Evolutionary conservation across 202 grass and related monocot genomes (phyloP).

Genomic region (Zoysia matrella): DNA sequence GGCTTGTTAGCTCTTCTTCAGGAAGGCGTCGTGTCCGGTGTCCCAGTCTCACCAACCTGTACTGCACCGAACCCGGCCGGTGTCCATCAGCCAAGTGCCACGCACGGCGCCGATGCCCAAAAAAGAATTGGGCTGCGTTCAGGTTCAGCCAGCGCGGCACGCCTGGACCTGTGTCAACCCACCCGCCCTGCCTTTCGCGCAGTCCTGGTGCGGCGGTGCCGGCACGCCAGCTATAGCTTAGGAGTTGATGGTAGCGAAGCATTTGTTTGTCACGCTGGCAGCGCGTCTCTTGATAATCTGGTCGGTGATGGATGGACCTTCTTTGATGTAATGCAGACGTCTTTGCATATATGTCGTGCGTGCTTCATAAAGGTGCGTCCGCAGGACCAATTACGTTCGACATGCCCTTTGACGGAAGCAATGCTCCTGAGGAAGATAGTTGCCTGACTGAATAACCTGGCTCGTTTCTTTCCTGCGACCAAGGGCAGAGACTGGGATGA

Average conservation of each 20-base stretch:
- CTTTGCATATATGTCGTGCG: too few relatives aligned
- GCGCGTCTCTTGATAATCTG: too few relatives aligned
- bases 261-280: too few relatives aligned
- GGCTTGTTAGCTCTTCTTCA: not conserved
- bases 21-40: not conserved
- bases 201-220: too few relatives aligned
- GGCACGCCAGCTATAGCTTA: not conserved
- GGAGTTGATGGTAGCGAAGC: too few relatives aligned
- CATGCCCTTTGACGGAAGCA: not conserved
- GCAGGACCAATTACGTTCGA: too few relatives aligned
- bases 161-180: not conserved
- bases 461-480: slow-evolving; percentile 25
- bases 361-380: too few relatives aligned
- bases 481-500: slow-evolving; percentile 26
- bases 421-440: not conserved
- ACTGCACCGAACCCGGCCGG: not conserved
- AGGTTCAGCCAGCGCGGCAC: not conserved
- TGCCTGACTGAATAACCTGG: not conserved
- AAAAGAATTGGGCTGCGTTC: not conserved
- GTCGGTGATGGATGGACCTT: too few relatives aligned
- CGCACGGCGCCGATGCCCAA: not conserved
- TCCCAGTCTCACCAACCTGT: not conserved
- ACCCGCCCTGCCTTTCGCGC: too few relatives aligned
- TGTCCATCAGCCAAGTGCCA: not conserved
- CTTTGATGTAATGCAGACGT: too few relatives aligned